Base-by-base conservation (phyloP, 2,329 filamentous ascomycete species). In the Tolypocladium nubicola region DNA sequence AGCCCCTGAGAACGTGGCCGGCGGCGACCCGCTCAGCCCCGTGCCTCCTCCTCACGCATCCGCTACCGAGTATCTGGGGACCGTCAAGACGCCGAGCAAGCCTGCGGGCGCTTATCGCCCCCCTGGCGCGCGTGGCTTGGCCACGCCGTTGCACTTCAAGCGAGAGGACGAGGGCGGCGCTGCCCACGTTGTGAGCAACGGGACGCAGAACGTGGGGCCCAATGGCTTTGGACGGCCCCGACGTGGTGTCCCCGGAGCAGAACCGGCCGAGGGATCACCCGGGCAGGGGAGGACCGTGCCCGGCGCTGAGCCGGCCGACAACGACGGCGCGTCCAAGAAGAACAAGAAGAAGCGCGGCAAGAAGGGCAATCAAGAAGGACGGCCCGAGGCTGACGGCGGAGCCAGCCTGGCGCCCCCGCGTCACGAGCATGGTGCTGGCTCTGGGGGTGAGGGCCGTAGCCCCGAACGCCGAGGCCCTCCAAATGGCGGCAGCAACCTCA, bases 281-380 rank as follows among this genome's bases (percentile, higher is more conserved):
- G 84, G 87, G 61, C 86, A 88, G 50, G 82, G 82, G 55, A 84
- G 86, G 52, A 82, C 81, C 61, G 79, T 89, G 52, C 84, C 86
- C 33, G 81, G 82, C 6, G 84, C 87, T 16, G 83, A 80, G 59
- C 77, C 81, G 40, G 81, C 61, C 72, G 86, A 73, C 76, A 86
- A 81, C 70, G 88, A 90, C 60, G 89, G 84, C 88, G 56, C 91
- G 89, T 14, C 77, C 90, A 71, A 69, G 65, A 97, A 97, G 82
- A 97, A 97, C 76, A 97, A 97, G 84, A 97, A 97, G 84, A 97
- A 97, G 83, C 84, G 94, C 62, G 82, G 79, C 63, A 97, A 95
- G 80, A 97, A 97, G 76, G 83, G 83, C 55, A 94, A 92, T 70
- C 91, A 94, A 52, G 89, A 90, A 21, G 84, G 82, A 54, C 86